These are phyloP conservation scores for Fusarium armeniacum DNA, from an alignment of 2,329 filamentous ascomycete genomes.

Conservation along the genomic window DNA sequence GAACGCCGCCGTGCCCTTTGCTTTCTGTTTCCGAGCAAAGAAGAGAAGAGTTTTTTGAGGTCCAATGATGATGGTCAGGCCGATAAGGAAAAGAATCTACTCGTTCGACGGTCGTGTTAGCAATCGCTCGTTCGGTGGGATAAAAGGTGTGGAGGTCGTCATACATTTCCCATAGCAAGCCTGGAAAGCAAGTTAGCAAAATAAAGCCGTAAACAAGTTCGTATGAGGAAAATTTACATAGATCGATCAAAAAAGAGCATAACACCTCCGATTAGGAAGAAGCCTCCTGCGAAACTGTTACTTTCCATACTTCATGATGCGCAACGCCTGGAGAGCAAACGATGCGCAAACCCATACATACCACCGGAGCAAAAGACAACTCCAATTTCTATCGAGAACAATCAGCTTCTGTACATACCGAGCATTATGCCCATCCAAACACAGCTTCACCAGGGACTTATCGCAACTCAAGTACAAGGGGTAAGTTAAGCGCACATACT, in stretches of 20 bases:
- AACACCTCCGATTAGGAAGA: conserved; percentile 95
- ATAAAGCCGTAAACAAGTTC: conserved; percentile 70
- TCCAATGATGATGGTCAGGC: conserved; percentile 95
- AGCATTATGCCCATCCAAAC: background rate
- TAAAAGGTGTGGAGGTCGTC: conserved; percentile 45
- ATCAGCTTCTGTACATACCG: conserved; percentile 51
- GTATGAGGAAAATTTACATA: conserved; percentile 72
- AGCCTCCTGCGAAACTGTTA: conserved; percentile 73
- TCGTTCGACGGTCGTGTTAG: conserved; percentile 23
- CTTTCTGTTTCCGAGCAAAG: conserved; percentile 94
- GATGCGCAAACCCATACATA: conserved; percentile 67
- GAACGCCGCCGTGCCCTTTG: conserved; percentile 92
- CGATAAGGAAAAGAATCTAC: conserved; percentile 97
- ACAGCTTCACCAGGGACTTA: conserved; percentile 8
- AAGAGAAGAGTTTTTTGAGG: conserved; percentile 91
- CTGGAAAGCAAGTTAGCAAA: conserved; percentile 84
- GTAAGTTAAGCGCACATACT: conserved; percentile 71
- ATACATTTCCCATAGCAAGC: conserved; percentile 97
- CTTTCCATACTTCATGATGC: conserved; percentile 36
- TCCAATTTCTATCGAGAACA: conserved; percentile 80
- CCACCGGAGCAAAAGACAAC: conserved; percentile 98
- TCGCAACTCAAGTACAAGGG: conserved; percentile 22
- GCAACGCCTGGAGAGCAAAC: conserved; percentile 31
- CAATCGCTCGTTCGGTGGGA: conserved; percentile 33
- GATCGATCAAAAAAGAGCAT: conserved; percentile 98